Evolutionary conservation across 768 basidiomycete genomes (phyloP), one percentile per base, ranked within the genome.

Genomic region (Russula olivacea): DNA sequence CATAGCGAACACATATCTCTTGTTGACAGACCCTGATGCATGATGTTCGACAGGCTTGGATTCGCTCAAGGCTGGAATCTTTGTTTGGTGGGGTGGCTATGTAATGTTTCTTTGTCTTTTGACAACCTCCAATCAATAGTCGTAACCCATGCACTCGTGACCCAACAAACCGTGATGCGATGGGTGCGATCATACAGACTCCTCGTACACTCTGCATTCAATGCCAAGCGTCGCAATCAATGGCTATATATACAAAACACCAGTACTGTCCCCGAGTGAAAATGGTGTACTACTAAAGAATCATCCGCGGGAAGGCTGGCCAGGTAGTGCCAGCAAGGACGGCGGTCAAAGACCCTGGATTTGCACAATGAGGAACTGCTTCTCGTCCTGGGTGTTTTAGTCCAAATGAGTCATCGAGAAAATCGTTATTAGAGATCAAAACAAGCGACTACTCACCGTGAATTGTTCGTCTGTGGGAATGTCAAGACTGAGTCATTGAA

Each of bases 341-440:
- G n/a, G 21, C 8, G 53, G n/a, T 64, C 59, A 93, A 61, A 93
- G 82, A 59, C 78, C 80, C 76, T 92, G 88, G 64, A 93, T 96
- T 76, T 98, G 94, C 34, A 85, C 86, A 68, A 98, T 92, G 70
- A 97, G 81, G 78, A 96, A 98, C 68, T 93, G 91, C 72, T 98
- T 98, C 82, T 98, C 94, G 73, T 98, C 86, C 85, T 86, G 68
- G 21, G 19, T 25, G 40, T 17, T 41, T 28, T 41, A 34, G 49
- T 19, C 21, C 17, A 47, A 50, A 55, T 47, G 59, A 53, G 28
- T n/a, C 12, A 47, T 62, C 58, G 36, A 43, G 64, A 32, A 53
- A 50, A 63, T 53, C 64, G n/a, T 14, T 7, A 30, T 3, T 2
- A 30, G 0, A 34, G 11, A 30, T 57, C 28, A 23, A 25, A 59